Percentiles rank a stretch among this genome's conserved stretches.
Evolutionary conservation across 2,329 filamentous ascomycete species (phyloP).

Genomic region (Sporothrix schenckii): DNA sequence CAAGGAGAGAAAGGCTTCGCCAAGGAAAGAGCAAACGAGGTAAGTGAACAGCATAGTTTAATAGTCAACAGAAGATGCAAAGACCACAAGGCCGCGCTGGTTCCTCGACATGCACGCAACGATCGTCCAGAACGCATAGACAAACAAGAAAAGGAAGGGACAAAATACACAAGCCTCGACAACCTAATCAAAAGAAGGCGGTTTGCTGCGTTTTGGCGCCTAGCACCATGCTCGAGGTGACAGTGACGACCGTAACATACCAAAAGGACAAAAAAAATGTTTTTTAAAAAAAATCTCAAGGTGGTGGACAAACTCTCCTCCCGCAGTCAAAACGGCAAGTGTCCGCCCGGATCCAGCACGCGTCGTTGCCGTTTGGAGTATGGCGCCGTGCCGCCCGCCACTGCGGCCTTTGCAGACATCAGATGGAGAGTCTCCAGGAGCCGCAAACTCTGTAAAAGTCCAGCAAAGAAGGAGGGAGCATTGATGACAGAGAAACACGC

Average conservation of each 20-base stretch:
- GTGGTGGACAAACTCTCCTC: not conserved
- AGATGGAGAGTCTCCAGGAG: constrained; percentile 12
- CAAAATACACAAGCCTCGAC: not conserved
- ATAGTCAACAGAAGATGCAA: not conserved
- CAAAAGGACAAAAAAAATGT: no score
- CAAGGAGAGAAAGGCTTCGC: not conserved
- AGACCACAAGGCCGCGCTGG: not conserved
- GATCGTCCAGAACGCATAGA: not conserved
- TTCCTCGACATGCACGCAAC: not conserved
- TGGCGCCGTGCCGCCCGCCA: constrained; percentile 12
- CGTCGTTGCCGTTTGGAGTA: constrained; percentile 4
- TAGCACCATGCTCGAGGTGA: not conserved
- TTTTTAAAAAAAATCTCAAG: not conserved
- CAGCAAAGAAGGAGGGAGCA: not conserved
- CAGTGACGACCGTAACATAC: not conserved
- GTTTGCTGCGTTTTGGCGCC: not conserved
- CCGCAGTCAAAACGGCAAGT: not conserved
- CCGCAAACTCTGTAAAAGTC: not conserved
- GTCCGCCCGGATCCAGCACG: not conserved
- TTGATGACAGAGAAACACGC: not conserved
- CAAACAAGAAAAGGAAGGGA: not conserved
- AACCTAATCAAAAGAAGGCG: not conserved
- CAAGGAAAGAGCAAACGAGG: not conserved
- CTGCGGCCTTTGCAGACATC: constrained; percentile 13
- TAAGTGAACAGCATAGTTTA: not conserved